phyloP scores from a whole-genome alignment of 192 early-diverging fungal species.

The Coemansia interrupta region DNA sequence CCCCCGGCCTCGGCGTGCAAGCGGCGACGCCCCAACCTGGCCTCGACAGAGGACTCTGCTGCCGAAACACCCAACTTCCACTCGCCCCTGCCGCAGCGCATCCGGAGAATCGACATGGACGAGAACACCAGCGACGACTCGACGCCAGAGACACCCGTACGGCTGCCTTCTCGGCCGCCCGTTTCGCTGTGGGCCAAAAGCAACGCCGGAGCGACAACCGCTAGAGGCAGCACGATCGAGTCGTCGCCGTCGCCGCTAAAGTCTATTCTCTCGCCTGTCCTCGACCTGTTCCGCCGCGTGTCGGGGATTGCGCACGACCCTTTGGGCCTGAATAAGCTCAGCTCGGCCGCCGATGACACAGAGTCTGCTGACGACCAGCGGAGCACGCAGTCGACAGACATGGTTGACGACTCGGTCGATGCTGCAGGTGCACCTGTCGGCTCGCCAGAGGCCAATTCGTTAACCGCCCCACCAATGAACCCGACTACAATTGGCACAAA shows the following conservation, averaged over 20 bases:
- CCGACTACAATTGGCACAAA: conserved; percentile 29
- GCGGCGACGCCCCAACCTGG: conserved; percentile 11
- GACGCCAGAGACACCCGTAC: no score
- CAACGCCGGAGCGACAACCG: not conserved
- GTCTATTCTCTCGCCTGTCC: conserved; percentile 39
- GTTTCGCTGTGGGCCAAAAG: conserved; percentile 17
- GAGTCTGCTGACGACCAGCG: conserved; percentile 6
- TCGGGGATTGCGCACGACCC: conserved; percentile 40
- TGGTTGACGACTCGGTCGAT: conserved; percentile 10
- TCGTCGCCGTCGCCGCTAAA: conserved; percentile 44
- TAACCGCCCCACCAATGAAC: conserved; percentile 52
- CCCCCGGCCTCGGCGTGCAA: conserved; percentile 2
- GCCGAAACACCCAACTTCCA: conserved; percentile 4
- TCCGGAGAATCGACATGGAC: no score
- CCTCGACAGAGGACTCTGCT: conserved; percentile 7
- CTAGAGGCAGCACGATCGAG: not conserved
- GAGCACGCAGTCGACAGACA: conserved; percentile 8
- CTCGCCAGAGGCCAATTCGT: conserved; percentile 31
- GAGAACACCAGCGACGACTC: no score
- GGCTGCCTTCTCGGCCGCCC: no score
- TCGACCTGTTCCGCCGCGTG: conserved; percentile 41
- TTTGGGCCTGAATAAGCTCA: conserved; percentile 20
- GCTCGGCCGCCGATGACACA: not conserved
- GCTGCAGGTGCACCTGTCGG: conserved; percentile 17
- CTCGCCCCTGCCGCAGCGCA: no score